Conservation (phyloP, 768 basidiomycete genomes). For the Terana coerulea region DNA sequence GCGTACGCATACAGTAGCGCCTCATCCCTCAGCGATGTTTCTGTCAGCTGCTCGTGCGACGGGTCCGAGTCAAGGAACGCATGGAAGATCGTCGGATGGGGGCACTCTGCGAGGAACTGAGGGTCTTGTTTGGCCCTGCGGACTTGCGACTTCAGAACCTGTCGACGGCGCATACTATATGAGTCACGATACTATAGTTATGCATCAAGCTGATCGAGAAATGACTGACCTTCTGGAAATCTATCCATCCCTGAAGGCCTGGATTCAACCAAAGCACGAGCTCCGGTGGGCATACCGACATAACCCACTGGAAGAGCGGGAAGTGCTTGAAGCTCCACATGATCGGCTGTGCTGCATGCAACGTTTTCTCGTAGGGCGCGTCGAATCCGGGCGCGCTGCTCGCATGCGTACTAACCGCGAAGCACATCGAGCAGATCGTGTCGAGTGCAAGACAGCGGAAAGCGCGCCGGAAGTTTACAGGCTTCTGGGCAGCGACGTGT, state of each 20-base stretch:
- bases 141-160: constrained; percentile 18
- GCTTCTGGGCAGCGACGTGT: constrained; percentile 14
- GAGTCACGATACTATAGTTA: constrained; percentile 30
- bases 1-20: constrained; percentile 30
- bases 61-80: constrained; percentile 24
- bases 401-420: constrained; percentile 30
- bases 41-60: not conserved
- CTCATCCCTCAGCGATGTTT: constrained; percentile 16
- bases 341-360: constrained; percentile 28
- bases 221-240: not conserved
- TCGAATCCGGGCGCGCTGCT: constrained; percentile 32
- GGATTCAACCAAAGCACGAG: not conserved
- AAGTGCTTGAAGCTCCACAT: constrained; percentile 13
- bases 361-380: constrained; percentile 30
- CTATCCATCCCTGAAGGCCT: not conserved
- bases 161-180: not conserved
- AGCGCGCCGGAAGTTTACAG: constrained; percentile 36
- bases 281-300: not conserved
- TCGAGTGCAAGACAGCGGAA: constrained; percentile 41
- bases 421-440: constrained; percentile 39
- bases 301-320: constrained; percentile 4
- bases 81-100: constrained; percentile 36
- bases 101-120: constrained; percentile 18
- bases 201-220: constrained; percentile 17
- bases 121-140: constrained; percentile 22